Conservation (phyloP, 129 eudicot species). For the Chrysanthemum seticuspe region DNA sequence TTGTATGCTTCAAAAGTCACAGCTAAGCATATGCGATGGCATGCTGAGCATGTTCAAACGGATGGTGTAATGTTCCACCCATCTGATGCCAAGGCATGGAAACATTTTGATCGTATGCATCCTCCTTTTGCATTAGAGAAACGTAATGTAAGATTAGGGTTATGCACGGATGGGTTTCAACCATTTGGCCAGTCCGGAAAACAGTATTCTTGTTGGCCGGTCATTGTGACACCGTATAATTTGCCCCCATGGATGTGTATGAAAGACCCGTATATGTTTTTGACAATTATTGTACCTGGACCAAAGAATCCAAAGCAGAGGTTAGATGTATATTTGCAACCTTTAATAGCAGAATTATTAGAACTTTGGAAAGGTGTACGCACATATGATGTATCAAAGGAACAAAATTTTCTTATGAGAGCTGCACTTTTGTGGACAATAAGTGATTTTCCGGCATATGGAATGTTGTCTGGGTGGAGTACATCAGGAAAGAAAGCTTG, state of each 20-base stretch:
- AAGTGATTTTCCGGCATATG: neutral
- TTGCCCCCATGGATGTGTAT: constrained; percentile 16
- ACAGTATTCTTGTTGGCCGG: constrained; percentile 28
- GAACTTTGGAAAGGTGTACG: neutral
- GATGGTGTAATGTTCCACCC: neutral
- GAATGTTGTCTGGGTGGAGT: neutral
- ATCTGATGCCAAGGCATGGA: neutral
- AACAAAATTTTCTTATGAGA: neutral
- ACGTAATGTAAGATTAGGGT: neutral
- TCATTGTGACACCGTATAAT: constrained; percentile 23
- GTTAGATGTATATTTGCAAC: constrained; percentile 20
- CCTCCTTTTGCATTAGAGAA: neutral
- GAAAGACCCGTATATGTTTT: too few species aligned
- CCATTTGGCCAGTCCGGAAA: neutral
- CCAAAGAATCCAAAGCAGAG: neutral
- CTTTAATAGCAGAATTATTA: constrained; percentile 17
- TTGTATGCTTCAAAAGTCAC: neutral
- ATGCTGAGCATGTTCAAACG: neutral
- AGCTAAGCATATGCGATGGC: neutral
- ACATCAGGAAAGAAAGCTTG: neutral
- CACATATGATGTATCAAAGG: neutral
- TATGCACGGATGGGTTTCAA: neutral
- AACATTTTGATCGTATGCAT: neutral
- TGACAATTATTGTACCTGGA: too few species aligned
- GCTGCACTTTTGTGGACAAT: neutral